These are phyloP conservation scores for Tylopilus sp. DNA, from an alignment of 768 basidiomycete genomes.

Conservation along the genomic window DNA sequence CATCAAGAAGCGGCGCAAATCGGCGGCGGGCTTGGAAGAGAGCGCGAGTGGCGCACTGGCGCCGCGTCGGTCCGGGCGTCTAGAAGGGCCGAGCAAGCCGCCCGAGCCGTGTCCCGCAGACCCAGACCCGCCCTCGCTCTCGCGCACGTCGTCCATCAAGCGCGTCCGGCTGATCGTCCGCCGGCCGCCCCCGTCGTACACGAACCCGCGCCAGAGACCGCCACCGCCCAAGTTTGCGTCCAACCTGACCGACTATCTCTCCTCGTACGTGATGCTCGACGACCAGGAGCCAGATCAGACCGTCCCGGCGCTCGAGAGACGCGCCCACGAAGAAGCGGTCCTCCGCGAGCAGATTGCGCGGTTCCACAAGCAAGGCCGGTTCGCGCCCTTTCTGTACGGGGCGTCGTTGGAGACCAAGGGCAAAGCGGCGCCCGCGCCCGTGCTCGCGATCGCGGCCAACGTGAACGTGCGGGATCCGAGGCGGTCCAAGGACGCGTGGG, in stretches of 20 bases:
- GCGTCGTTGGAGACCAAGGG: conserved; percentile 15
- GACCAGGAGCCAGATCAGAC: conserved; percentile 50
- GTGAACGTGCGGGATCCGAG: conserved; percentile 22
- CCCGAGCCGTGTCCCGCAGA: not conserved
- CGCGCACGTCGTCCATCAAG: conserved; percentile 39
- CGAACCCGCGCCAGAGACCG: conserved; percentile 69
- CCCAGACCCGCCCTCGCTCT: conserved; percentile 1
- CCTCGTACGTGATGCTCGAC: conserved; percentile 57
- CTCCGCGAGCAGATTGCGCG: conserved; percentile 42
- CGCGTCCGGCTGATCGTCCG: conserved; percentile 67
- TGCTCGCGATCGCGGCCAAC: conserved; percentile 9
- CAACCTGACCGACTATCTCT: conserved; percentile 55
- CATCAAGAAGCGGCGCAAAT: conserved; percentile 28
- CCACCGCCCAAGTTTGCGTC: conserved; percentile 46
- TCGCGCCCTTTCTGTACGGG: conserved; percentile 38
- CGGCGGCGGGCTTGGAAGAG: conserved; percentile 3
- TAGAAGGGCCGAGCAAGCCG: conserved; percentile 15
- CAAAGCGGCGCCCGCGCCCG: conserved; percentile 6
- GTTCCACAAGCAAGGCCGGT: conserved; percentile 46
- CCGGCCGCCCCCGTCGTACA: conserved; percentile 53
- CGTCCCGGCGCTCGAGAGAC: conserved; percentile 33
- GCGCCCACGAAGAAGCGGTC: conserved; percentile 42
- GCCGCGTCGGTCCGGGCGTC: conserved; percentile 19
- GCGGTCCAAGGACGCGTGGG: conserved; percentile 51
- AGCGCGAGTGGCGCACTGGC: not conserved